Evolutionary conservation across 768 basidiomycete species (phyloP).

Genomic region (Naganishia friedmannii): DNA sequence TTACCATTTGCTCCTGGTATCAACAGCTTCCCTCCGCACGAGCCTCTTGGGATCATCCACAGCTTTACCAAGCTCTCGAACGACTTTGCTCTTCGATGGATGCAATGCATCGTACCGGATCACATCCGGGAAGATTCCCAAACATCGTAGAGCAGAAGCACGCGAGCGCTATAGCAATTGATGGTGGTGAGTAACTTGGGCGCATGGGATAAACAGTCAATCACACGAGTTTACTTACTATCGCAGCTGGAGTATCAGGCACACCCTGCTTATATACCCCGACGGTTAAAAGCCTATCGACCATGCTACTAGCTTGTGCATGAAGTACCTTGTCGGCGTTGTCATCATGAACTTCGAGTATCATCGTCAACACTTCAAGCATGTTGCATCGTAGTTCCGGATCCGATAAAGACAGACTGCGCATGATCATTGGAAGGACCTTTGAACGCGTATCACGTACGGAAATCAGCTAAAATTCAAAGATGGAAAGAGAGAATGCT

Average conservation of each 20-base stretch:
- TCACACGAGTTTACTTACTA: background rate
- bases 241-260: background rate
- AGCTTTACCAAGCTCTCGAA: constrained; percentile 69
- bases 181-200: background rate
- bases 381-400: constrained; percentile 71
- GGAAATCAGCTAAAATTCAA: background rate
- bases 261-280: constrained; percentile 25
- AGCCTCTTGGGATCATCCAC: constrained; percentile 84
- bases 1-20: constrained; percentile 60
- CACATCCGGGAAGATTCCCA: constrained; percentile 68
- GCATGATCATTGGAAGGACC: constrained; percentile 84
- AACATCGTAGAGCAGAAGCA: constrained; percentile 67
- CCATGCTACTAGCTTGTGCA: constrained; percentile 69
- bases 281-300: constrained; percentile 69
- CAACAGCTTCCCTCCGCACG: constrained; percentile 85
- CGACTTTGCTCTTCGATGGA: constrained; percentile 68
- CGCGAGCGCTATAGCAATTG: constrained; percentile 64
- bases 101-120: constrained; percentile 82
- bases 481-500: background rate
- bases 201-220: constrained; percentile 7
- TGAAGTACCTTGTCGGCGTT: constrained; percentile 56
- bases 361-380: constrained; percentile 71
- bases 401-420: constrained; percentile 75
- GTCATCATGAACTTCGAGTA: constrained; percentile 60
- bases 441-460: constrained; percentile 45